Percentiles rank a stretch among this genome's conserved stretches.
These are phyloP conservation scores for Zychaea mexicana DNA, from an alignment of 371 early-diverging fungal genomes.

Conservation along the genomic window DNA sequence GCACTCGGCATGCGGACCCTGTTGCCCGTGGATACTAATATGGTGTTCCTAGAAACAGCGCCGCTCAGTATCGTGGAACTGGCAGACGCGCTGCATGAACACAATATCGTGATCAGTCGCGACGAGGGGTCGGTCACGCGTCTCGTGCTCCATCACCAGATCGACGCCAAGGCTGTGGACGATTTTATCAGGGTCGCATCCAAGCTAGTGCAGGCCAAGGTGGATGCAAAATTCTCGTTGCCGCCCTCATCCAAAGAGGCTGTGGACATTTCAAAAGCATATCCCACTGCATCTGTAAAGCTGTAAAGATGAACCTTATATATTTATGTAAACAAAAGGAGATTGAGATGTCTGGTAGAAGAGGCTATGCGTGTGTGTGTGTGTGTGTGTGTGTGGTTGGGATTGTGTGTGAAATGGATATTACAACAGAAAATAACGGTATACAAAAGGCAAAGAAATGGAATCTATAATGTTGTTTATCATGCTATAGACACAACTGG, in stretches of 20 bases:
- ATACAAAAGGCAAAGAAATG: neutral
- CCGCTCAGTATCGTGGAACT: slow-evolving; percentile 51
- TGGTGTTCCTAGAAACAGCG: slow-evolving; percentile 74
- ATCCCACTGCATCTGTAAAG: slow-evolving; percentile 1
- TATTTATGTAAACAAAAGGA: neutral
- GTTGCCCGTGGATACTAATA: slow-evolving; percentile 84
- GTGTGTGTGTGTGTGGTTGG: neutral
- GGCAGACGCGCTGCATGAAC: slow-evolving; percentile 42
- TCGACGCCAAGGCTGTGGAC: slow-evolving; percentile 60
- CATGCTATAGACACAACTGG: slow-evolving; percentile 5
- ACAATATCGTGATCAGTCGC: slow-evolving; percentile 55
- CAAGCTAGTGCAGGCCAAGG: slow-evolving; percentile 12
- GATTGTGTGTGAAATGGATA: neutral
- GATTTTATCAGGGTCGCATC: slow-evolving; percentile 38
- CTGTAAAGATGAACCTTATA: neutral
- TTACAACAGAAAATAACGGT: slow-evolving; percentile 2
- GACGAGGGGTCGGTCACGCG: slow-evolving; percentile 57
- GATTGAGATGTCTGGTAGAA: neutral
- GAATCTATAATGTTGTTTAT: neutral
- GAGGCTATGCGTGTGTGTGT: neutral
- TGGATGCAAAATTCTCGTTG: neutral
- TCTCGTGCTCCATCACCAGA: slow-evolving; percentile 80
- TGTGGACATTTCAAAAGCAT: slow-evolving; percentile 1
- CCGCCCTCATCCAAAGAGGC: no score
- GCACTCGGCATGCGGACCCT: slow-evolving; percentile 60